These are phyloP conservation scores for Trichosporon sp. DNA, from an alignment of 1,284 basidiomycete species.

Conservation along the genomic window DNA sequence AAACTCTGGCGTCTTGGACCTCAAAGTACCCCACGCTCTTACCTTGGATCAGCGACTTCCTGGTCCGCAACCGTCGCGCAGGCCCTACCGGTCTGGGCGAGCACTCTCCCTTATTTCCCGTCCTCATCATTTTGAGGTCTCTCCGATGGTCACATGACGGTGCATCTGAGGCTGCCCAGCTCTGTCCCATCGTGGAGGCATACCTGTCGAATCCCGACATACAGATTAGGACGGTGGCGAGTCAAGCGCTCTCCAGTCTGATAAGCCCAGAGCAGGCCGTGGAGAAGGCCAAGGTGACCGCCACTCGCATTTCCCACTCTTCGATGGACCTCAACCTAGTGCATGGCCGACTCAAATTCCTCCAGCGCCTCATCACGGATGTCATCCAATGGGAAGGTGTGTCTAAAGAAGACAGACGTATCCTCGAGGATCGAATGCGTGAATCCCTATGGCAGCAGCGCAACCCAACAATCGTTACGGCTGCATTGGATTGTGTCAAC, in stretches of 20 bases:
- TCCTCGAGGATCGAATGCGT: constrained; percentile 15
- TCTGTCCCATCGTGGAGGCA: constrained; percentile 22
- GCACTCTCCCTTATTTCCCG: constrained; percentile 43
- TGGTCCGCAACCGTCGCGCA: constrained; percentile 8
- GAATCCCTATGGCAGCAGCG: constrained; percentile 6
- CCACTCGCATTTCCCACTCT: constrained; percentile 7
- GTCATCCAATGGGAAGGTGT: constrained; percentile 27
- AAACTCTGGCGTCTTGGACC: constrained; percentile 36
- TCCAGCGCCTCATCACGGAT: constrained; percentile 28
- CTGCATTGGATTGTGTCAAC: constrained; percentile 18
- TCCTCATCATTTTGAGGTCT: constrained; percentile 42
- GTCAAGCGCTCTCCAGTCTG: constrained; percentile 41
- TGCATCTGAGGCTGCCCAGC: constrained; percentile 20
- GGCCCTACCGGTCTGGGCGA: constrained; percentile 7
- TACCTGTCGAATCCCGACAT: constrained; percentile 33
- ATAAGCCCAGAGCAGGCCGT: constrained; percentile 24
- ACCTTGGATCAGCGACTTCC: constrained; percentile 28
- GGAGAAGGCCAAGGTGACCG: constrained; percentile 16
- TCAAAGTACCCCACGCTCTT: constrained; percentile 34
- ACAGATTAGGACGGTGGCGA: constrained; percentile 41
- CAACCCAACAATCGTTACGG: constrained; percentile 12
- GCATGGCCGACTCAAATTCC: constrained; percentile 35
- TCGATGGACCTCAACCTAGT: constrained; percentile 23
- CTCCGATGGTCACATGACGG: constrained; percentile 30
- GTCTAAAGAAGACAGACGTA: neutral